Evolutionary conservation across 192 early-diverging fungal genomes (phyloP), one percentile per base, ranked within the genome.

Genomic region (Coemansia sp.): DNA sequence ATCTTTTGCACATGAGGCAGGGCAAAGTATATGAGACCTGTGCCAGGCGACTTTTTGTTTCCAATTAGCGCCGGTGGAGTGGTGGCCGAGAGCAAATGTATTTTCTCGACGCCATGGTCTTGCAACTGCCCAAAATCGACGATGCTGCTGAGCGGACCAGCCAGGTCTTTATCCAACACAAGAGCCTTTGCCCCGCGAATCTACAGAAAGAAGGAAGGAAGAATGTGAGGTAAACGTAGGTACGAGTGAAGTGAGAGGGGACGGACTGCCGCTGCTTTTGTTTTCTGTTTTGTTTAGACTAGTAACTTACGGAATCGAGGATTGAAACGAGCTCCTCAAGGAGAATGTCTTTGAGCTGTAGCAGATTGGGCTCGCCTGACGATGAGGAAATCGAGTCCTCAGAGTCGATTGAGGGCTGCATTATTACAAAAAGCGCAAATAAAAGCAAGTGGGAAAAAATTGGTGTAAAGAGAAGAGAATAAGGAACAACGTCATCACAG

Each of bases 101-200:
- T 87, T 76, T 92, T 95, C 47, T 95, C 91, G 10, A 95, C 92
- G 17, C 94, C 94, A 78, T 97, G 94, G 53, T 97, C 94, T 84
- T 92, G 91, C 13, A 97, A 66, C 19, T 94, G 67, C 17, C 78
- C 80, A 73, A 95, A 93, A 54, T 95, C 94, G 17, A 90, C 89
- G 18, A 97, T 78, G 20, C 86, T 67, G 76, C 89, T 89, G 46
- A 97, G 74, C 42, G 93, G 86, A 26, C 87, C 89, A 38, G 84
- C 88, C 26, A 94, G 68, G 38, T 85, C 77, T 26, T 82, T 81
- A 68, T 97, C 92, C n/a, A 97, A 75, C 13, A 97, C 88, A 15
- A 97, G 65, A 15, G 84, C 87, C 64, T 95, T 97, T 50, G 85
- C 83, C 25, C 93, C 94, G 53, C 89, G 84, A 25, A 96, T 86